Evolutionary conservation across 1,284 basidiomycete genomes (phyloP), one percentile per base, ranked within the genome.

Genomic region (Boletus subluridellus): DNA sequence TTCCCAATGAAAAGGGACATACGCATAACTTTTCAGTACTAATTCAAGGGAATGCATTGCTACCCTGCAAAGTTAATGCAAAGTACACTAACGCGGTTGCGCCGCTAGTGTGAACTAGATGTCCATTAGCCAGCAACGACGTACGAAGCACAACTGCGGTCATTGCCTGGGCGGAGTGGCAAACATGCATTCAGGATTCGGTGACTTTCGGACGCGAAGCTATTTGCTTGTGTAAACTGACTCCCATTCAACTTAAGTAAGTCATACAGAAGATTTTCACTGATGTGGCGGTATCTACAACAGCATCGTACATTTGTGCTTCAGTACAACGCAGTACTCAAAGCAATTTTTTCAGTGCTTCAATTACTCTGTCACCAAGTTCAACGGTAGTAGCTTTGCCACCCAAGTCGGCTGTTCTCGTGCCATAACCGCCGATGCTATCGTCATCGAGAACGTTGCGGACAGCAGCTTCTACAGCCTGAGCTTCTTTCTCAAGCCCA

Each of bases 321-420:
- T 12, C 21, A 34, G 39, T 48, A 45, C 47, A 49, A 38, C n/a
- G 17, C 26, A 17, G 4, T 8, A 41, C 51, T 74, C 72, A 84
- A 68, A 94, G 69, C 52, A 91, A 70, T 11, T 74, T 77, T 68
- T 87, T 87, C 61, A 99, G 77, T 17, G 85, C 84, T 69, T 92
- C 86, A 2, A 95, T 81, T 54, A 99, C 82, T 70, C 84, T 84
- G 71, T 96, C 90, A 46, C 96, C 96, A 37, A 98, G 80, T 69
- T 95, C 87, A 53, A 74, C 80, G 38, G 94, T 95, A 42, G 78
- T 79, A 56, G 82, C 84, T 37, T 82, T 80, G 32, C 96, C 96
- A 54, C 94, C 92, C 42, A 99, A 79, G 74, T 99, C 97, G 49
- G 85, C 86, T 5, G 95, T 96, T 65, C 95, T 81, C 62, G 92